phyloP scores from a whole-genome alignment of 1,284 basidiomycete species.

The Irpex rosettiformis region DNA sequence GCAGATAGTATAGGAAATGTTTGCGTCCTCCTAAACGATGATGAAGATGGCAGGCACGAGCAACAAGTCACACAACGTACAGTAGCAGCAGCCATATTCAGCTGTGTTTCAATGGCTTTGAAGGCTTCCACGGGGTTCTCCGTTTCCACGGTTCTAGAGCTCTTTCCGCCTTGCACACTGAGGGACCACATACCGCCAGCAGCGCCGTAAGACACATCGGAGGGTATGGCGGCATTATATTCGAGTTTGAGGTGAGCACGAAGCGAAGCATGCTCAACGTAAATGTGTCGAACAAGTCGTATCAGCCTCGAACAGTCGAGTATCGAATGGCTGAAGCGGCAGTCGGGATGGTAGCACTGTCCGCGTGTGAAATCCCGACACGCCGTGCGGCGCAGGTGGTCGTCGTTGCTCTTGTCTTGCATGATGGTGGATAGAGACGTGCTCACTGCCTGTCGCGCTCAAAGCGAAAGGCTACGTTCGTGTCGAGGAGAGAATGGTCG shows the following conservation, averaged over 20 bases:
- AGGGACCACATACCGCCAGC: not conserved
- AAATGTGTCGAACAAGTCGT: not conserved
- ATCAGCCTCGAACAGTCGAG: not conserved
- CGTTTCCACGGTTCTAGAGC: not conserved
- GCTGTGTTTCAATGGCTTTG: not conserved
- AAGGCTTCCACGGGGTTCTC: not conserved
- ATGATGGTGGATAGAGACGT: not conserved
- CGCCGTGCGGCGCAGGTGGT: not conserved
- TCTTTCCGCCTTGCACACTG: not conserved
- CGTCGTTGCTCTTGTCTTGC: not conserved
- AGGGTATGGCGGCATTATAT: not conserved
- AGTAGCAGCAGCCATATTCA: not conserved
- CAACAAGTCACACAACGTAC: not conserved
- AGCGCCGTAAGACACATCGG: not conserved
- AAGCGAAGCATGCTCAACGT: not conserved
- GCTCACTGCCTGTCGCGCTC: not conserved
- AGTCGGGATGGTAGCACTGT: not conserved
- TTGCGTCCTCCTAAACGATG: not conserved
- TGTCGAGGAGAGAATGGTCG: not conserved
- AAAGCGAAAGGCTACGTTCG: not conserved
- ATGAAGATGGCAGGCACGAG: not conserved
- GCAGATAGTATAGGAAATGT: not conserved
- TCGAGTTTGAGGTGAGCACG: not conserved
- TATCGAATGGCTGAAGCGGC: slow-evolving; percentile 3
- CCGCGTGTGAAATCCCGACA: not conserved